phyloP scores from a whole-genome alignment of 129 eudicot genomes.

The Logfia minima region DNA sequence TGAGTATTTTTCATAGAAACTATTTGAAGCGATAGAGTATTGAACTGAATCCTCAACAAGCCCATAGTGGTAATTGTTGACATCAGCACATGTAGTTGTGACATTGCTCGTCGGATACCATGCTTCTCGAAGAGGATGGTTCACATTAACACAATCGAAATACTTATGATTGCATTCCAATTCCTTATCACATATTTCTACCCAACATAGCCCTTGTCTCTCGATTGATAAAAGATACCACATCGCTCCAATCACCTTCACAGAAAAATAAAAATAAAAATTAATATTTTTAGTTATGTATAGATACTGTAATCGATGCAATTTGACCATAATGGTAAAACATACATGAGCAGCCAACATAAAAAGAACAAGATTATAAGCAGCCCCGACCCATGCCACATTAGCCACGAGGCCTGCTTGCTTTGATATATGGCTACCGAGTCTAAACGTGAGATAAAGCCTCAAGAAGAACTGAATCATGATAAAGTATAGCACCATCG shows the following conservation, averaged over 20 bases:
- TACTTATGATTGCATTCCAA: conserved; percentile 42
- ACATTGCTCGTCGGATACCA: conserved; percentile 61
- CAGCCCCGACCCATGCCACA: conserved; percentile 90
- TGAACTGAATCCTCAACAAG: conserved; percentile 52
- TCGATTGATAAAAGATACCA: conserved; percentile 81
- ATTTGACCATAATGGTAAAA: not conserved
- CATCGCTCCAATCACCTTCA: conserved; percentile 71
- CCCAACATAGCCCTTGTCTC: conserved; percentile 79
- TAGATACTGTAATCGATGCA: not conserved
- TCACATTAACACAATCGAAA: conserved; percentile 43
- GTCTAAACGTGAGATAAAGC: conserved; percentile 59
- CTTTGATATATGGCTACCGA: conserved; percentile 57
- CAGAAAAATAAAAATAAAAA: not conserved
- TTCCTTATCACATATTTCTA: conserved; percentile 48
- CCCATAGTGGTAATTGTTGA: conserved; percentile 47
- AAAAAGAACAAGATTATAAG: conserved; percentile 65
- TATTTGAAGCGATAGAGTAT: conserved; percentile 34
- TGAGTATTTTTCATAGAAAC: conserved; percentile 53
- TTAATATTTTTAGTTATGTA: not conserved
- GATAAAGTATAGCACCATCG: conserved; percentile 50
- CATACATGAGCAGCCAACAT: conserved; percentile 91
- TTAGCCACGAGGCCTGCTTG: conserved; percentile 67
- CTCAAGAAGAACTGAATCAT: conserved; percentile 64
- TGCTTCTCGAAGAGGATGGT: conserved; percentile 36
- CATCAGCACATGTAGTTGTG: conserved; percentile 35